These are phyloP conservation scores for Halenospora varia DNA, from an alignment of 495 filamentous ascomycete genomes.

Conservation along the genomic window DNA sequence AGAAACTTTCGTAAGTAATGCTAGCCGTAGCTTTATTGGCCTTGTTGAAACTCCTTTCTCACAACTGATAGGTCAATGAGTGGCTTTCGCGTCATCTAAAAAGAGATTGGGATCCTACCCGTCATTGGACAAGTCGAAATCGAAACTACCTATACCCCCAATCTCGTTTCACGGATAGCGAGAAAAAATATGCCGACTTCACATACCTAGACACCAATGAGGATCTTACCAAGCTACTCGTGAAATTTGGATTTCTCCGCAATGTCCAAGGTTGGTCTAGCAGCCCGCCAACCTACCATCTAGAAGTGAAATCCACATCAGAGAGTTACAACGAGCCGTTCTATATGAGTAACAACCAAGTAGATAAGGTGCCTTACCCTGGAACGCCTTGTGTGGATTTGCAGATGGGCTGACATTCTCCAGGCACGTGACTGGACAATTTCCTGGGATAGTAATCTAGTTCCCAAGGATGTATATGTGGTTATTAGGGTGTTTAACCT, in stretches of 20 bases:
- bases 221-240: constrained; percentile 3
- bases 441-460: not conserved
- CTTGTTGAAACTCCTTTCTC: not conserved
- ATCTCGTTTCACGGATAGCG: not conserved
- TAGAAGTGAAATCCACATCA: constrained; percentile 45
- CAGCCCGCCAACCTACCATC: constrained; percentile 31
- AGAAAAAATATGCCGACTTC: constrained; percentile 6
- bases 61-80: constrained; percentile 3
- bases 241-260: not conserved
- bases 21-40: not conserved
- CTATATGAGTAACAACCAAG: constrained; percentile 39
- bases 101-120: constrained; percentile 3
- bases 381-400: not conserved
- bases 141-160: constrained; percentile 6
- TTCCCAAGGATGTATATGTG: constrained; percentile 6
- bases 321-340: constrained; percentile 32
- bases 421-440: not conserved
- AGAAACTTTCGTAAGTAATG: constrained; percentile 6
- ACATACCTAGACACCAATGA: constrained; percentile 9
- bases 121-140: constrained; percentile 12
- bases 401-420: not conserved
- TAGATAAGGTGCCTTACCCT: constrained; percentile 25
- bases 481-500: constrained; percentile 4
- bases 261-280: constrained; percentile 1
- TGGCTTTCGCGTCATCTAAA: constrained; percentile 5